Evolutionary conservation across 108 stramenopile genomes (phyloP).

Genomic region (Licmophora abbreviata): DNA sequence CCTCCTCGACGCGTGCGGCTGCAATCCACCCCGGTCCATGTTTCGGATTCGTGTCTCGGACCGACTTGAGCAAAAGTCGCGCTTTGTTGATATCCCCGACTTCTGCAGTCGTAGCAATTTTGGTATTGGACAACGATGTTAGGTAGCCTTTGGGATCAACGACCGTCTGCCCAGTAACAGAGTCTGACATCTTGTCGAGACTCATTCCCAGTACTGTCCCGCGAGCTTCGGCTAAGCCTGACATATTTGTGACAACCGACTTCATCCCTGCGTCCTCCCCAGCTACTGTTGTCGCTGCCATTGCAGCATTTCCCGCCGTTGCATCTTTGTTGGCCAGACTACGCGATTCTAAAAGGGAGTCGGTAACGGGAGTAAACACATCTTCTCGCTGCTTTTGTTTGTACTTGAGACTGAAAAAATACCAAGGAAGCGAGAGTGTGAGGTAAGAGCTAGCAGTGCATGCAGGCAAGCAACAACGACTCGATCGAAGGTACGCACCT

Average conservation of each 20-base stretch:
- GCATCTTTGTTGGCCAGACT: slow-evolving; percentile 34
- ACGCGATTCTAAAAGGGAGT: slow-evolving; percentile 68
- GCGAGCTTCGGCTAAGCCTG: slow-evolving; percentile 79
- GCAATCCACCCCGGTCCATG: slow-evolving; percentile 99
- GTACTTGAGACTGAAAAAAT: slow-evolving; percentile 71
- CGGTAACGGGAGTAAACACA: slow-evolving; percentile 87
- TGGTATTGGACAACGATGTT: slow-evolving; percentile 72
- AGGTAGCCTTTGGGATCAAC: slow-evolving; percentile 95
- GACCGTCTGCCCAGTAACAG: slow-evolving; percentile 82
- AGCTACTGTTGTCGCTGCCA: slow-evolving; percentile 16
- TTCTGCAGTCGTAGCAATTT: slow-evolving; percentile 53
- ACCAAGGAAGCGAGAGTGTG: too few species aligned
- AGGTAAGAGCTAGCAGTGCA: too few species aligned
- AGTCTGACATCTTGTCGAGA: slow-evolving; percentile 88
- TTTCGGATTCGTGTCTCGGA: slow-evolving; percentile 94
- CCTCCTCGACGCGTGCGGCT: slow-evolving; percentile 94
- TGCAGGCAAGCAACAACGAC: too few species aligned
- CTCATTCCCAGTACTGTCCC: slow-evolving; percentile 89
- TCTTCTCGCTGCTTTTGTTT: slow-evolving; percentile 86
- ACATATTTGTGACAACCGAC: slow-evolving; percentile 30
- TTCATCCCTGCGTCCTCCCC: slow-evolving; percentile 23
- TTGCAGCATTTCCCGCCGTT: slow-evolving; percentile 23
- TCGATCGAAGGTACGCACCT: too few species aligned
- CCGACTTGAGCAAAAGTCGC: slow-evolving; percentile 85
- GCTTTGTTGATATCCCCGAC: slow-evolving; percentile 96